Evolutionary conservation across 2,329 filamentous ascomycete species (phyloP).

Genomic region (Lasiodiplodia sp.): DNA sequence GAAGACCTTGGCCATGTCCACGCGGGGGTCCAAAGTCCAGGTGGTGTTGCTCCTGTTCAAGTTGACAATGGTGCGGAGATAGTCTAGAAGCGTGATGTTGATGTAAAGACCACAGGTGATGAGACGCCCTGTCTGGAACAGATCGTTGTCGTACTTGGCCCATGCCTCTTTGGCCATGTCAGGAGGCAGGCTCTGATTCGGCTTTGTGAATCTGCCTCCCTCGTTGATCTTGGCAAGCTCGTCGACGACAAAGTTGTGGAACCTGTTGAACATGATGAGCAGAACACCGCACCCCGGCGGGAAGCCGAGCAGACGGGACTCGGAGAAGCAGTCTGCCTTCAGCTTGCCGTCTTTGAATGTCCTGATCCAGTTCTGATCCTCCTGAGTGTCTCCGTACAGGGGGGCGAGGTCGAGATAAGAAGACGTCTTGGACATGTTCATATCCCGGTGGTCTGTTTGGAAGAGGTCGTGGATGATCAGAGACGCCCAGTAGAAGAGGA

Average conservation of each 20-base stretch:
- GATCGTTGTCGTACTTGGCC: constrained; percentile 51
- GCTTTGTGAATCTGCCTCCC: constrained; percentile 75
- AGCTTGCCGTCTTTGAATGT: constrained; percentile 71
- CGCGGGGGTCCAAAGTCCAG: constrained; percentile 80
- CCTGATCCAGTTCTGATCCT: constrained; percentile 69
- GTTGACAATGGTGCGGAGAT: constrained; percentile 79
- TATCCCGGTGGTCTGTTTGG: constrained; percentile 67
- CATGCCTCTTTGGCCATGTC: constrained; percentile 46
- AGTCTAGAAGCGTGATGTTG: constrained; percentile 76
- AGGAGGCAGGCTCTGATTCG: constrained; percentile 50
- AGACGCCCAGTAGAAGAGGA: constrained; percentile 76
- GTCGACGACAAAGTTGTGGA: constrained; percentile 84
- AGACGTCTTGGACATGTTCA: constrained; percentile 69
- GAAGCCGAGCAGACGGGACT: constrained; percentile 69
- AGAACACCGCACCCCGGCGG: constrained; percentile 72
- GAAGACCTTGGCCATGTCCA: constrained; percentile 66
- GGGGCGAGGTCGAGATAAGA: constrained; percentile 77
- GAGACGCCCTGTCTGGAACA: constrained; percentile 56
- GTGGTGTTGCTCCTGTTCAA: constrained; percentile 74
- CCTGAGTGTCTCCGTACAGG: constrained; percentile 72
- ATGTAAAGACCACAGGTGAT: constrained; percentile 60
- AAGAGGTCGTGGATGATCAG: constrained; percentile 68
- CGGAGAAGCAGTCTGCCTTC: constrained; percentile 72
- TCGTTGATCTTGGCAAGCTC: constrained; percentile 85
- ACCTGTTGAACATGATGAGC: constrained; percentile 71